Percentiles rank a stretch among this genome's conserved stretches.
Evolutionary conservation across 1,284 basidiomycete genomes (phyloP).

Genomic region (Cryptococcus maquisensis): DNA sequence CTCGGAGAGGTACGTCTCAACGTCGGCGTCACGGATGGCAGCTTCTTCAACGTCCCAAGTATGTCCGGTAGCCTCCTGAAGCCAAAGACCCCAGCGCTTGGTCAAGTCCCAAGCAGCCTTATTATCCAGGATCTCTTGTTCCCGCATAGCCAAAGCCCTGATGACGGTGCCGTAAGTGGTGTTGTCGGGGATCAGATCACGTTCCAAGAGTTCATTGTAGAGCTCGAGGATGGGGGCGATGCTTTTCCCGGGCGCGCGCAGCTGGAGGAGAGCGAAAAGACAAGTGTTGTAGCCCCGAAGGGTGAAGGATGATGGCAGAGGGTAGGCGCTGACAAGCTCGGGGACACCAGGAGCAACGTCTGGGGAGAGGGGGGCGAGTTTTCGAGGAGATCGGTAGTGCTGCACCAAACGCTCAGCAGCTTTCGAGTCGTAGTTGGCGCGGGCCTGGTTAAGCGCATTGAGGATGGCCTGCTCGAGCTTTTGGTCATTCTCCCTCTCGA

Average conservation of each 20-base stretch:
- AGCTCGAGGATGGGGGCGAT: constrained; percentile 61
- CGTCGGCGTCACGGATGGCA: constrained; percentile 7
- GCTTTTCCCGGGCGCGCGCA: constrained; percentile 57
- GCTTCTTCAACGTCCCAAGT: constrained; percentile 7
- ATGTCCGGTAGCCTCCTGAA: constrained; percentile 7
- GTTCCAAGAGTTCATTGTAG: constrained; percentile 72
- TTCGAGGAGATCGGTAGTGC: constrained; percentile 29
- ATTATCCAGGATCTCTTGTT: constrained; percentile 61
- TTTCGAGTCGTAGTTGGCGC: not conserved
- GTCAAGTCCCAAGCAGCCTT: constrained; percentile 51
- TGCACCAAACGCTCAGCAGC: constrained; percentile 11
- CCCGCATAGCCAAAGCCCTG: constrained; percentile 64
- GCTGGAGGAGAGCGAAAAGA: constrained; percentile 56
- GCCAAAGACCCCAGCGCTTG: constrained; percentile 23
- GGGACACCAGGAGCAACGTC: constrained; percentile 11
- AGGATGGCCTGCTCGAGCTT: constrained; percentile 5
- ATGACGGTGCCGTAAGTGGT: constrained; percentile 70
- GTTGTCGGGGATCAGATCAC: constrained; percentile 62
- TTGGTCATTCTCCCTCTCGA: constrained; percentile 2
- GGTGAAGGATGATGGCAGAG: constrained; percentile 31
- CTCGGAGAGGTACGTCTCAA: constrained; percentile 51
- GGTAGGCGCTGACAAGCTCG: constrained; percentile 20
- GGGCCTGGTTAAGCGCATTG: constrained; percentile 4
- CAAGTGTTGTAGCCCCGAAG: constrained; percentile 62
- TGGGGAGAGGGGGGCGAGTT: constrained; percentile 7